These are phyloP conservation scores for Trichocladium uniseriatum DNA, from an alignment of 495 filamentous ascomycete genomes.

Conservation along the genomic window DNA sequence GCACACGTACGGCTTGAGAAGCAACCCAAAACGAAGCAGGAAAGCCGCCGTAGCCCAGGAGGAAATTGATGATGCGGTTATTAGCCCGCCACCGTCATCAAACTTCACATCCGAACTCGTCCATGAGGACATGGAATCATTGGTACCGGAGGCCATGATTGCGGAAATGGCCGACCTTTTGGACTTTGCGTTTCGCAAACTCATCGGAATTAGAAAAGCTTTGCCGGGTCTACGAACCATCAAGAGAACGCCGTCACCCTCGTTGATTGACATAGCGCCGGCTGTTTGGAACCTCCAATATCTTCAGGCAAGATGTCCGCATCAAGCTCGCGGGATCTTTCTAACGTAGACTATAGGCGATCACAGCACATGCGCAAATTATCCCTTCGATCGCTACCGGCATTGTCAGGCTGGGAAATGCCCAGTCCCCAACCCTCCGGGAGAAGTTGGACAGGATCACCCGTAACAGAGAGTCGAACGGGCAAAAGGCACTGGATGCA, in stretches of 20 bases:
- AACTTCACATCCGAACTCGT: background rate
- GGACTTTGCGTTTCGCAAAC: conserved; percentile 27
- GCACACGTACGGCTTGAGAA: conserved; percentile 8
- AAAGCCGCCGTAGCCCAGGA: conserved; percentile 4
- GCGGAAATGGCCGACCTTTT: conserved; percentile 22
- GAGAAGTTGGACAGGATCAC: conserved; percentile 11
- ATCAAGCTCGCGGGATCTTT: background rate
- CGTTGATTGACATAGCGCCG: conserved; percentile 37
- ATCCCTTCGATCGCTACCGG: conserved; percentile 18
- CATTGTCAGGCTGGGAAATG: conserved; percentile 17
- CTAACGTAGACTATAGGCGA: conserved; percentile 12
- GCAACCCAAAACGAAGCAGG: conserved; percentile 3
- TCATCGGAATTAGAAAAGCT: conserved; percentile 24
- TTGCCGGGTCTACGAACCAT: conserved; percentile 17
- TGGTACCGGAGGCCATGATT: background rate
- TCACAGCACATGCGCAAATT: conserved; percentile 18
- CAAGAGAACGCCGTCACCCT: conserved; percentile 11
- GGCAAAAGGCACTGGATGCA: background rate
- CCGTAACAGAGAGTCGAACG: background rate
- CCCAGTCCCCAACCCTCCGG: conserved; percentile 18
- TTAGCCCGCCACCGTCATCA: background rate
- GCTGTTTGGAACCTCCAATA: conserved; percentile 38
- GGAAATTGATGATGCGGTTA: background rate
- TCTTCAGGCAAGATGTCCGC: conserved; percentile 23
- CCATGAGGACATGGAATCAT: background rate